These are phyloP conservation scores for Petunia secreta DNA, from an alignment of 257 asterid genomes.

Conservation along the genomic window DNA sequence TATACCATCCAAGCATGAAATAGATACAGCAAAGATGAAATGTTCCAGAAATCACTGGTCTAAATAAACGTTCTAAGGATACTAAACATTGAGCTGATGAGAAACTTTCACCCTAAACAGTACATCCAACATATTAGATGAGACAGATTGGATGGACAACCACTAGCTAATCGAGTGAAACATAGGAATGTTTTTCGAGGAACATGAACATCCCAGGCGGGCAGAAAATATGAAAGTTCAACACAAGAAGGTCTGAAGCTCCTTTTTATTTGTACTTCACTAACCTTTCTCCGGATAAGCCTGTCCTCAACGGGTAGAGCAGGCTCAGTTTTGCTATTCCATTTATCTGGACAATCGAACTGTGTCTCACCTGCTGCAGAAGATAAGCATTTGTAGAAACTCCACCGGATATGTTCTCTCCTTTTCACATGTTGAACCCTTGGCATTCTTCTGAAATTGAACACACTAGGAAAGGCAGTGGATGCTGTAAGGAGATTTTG, in stretches of 20 bases:
- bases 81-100: neutral
- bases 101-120: neutral
- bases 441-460: conserved; percentile 29
- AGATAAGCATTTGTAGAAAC: neutral
- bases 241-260: neutral
- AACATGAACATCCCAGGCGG: neutral
- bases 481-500: conserved; percentile 25
- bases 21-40: neutral
- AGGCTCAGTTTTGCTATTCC: neutral
- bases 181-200: neutral
- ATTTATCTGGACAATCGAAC: neutral
- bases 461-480: conserved; percentile 26
- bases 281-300: conserved; percentile 5
- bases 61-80: neutral
- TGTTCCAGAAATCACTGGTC: neutral
- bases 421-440: conserved; percentile 29
- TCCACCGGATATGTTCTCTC: conserved; percentile 14
- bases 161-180: neutral
- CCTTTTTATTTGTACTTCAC: conserved; percentile 11
- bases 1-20: neutral
- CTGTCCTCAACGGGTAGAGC: neutral
- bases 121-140: neutral
- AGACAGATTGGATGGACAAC: neutral
- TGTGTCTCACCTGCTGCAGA: conserved; percentile 20
- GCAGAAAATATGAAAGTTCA: neutral